Evolutionary conservation across 164 flowering plant species (phyloP).

Genomic region (Malania oleifera): DNA sequence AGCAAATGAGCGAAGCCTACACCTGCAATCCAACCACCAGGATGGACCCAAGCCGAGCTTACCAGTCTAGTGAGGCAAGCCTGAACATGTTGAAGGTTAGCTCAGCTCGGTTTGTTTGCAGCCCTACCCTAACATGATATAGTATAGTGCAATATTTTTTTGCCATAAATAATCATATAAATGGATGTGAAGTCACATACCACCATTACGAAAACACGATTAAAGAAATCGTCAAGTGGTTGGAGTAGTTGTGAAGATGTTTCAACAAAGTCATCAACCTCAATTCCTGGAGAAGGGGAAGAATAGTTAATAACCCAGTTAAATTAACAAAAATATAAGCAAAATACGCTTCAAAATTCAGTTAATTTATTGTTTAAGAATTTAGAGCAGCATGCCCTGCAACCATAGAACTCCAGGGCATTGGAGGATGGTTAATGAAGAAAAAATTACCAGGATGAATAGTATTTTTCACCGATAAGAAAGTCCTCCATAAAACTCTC

Average conservation of each 20-base stretch:
- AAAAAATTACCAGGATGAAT: constrained; percentile 55
- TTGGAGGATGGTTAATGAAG: neutral
- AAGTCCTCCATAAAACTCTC: constrained; percentile 68
- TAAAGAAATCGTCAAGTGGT: constrained; percentile 86
- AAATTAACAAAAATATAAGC: neutral
- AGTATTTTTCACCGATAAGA: constrained; percentile 46
- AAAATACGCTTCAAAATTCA: neutral
- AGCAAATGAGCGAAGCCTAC: no score
- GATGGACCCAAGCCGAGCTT: no score
- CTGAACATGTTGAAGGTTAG: no score
- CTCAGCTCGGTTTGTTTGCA: no score
- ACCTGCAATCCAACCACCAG: no score
- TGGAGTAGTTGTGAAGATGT: constrained; percentile 57
- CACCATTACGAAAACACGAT: constrained; percentile 94
- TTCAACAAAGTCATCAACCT: constrained; percentile 78
- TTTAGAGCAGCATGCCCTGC: neutral
- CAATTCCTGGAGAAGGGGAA: constrained; percentile 45
- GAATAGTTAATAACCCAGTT: neutral
- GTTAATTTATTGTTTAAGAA: neutral
- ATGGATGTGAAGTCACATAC: constrained; percentile 39
- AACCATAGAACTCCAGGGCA: neutral
- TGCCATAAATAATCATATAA: neutral
- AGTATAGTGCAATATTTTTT: neutral
- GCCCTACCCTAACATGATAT: no score
- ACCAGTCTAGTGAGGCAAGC: no score